Base-by-base conservation (phyloP, 2,329 filamentous ascomycete species). In the Mariannaea sp. region DNA sequence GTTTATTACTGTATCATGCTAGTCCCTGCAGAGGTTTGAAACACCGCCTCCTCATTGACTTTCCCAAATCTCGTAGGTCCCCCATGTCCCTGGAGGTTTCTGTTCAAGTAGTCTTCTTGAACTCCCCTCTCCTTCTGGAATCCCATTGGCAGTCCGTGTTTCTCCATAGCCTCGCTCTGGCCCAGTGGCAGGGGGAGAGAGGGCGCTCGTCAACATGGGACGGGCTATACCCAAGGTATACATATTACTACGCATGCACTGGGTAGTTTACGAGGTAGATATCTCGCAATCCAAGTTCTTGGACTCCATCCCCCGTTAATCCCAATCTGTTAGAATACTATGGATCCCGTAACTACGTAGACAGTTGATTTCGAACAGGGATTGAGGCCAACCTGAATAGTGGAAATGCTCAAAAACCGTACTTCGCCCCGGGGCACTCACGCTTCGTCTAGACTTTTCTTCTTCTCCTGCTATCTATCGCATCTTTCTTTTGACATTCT, bases 401-500 rank as follows among this genome's bases (percentile, higher is more conserved):
- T 42, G 20, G n/a, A n/a, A n/a, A 33, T 42, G 43, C 16, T 14
- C 55, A 55, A 49, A n/a, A 55, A 40, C 20, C 40, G 40, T 32
- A n/a, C 44, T 20, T 41, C 19, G 32, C 30, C 49, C 49, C 49
- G 17, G n/a, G n/a, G 48, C 41, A 43, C 35, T 30, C 40, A 36
- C 32, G 38, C 20, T 49, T 46, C 40, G 44, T 30, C 33, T 24
- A 30, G 29, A 54, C 22, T 36, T 45, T 49, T 49, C 22, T 55
- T 62, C 35, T 61, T 42, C 46, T 30, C 38, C 49, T 38, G 17
- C 22, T 39, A 49, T 27, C 35, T 32, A 39, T n/a, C n/a, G n/a
- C n/a, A 19, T 53, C 36, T 47, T 36, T 56, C 40, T 27, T 51
- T 60, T 57, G 32, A 49, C 65, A 60, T 49, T 60, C 59, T 33